Evolutionary conservation across 2,329 filamentous ascomycete genomes (phyloP), one percentile per base, ranked within the genome.

Genomic region (Dactylellina leptospora): DNA sequence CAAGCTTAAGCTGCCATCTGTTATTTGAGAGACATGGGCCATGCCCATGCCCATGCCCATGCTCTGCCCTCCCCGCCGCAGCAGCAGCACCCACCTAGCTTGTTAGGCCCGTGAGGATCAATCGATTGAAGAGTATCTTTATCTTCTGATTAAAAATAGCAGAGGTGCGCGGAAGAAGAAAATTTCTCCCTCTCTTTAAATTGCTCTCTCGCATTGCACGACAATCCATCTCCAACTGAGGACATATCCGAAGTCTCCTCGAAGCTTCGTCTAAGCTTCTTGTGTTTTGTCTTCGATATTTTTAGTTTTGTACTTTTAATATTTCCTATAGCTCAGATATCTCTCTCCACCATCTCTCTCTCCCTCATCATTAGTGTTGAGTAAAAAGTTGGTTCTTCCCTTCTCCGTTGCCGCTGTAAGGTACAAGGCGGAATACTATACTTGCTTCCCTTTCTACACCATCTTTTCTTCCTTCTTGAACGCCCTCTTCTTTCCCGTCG

Each of bases 331-430:
- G 40, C 4, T 22, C 42, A 13, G 20, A 23, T 45, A 44, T 36
- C 5, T 11, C n/a, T 63, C 25, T 22, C 3, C 4, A 6, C 27
- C 18, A 30, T 45, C 23, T 18, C 16, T 30, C 8, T 27, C 27
- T 28, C 18, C 27, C 9, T 56, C 53, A 30, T 58, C 53, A 59
- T 68, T 58, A 53, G 62, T 48, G 53, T 56, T 56, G 16, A 38
- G 36, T 20, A 23, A 45, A 56, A 64, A 38, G 55, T 71, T 62
- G 56, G 50, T 60, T 27, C 38, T 22, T 47, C 48, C 45, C 30
- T 44, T 48, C 50, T 62, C 56, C 66, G 58, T 50, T 62, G 48
- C 51, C 42, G 56, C 56, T 71, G 68, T 72, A 64, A 72, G 68
- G 68, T 64, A 64, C 68, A 64, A 44, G 51, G n/a, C n/a, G n/a